These are phyloP conservation scores for Vitis riparia DNA, from an alignment of 164 flowering plant species.

Conservation along the genomic window DNA sequence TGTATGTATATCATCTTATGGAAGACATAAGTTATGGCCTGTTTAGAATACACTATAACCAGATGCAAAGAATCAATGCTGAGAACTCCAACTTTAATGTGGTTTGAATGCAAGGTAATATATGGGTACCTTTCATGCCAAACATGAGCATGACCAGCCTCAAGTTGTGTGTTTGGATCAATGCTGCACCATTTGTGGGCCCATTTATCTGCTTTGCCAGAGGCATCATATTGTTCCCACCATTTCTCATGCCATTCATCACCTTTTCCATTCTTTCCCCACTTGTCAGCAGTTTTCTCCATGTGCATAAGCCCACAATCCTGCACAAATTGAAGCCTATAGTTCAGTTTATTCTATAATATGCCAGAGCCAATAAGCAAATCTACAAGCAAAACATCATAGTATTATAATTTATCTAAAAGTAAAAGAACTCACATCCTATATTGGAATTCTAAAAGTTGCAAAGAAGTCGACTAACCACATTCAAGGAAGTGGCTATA, in stretches of 20 bases:
- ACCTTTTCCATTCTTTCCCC: slow-evolving; percentile 73
- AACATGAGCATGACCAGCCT: slow-evolving; percentile 95
- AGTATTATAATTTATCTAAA: not conserved
- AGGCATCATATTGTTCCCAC: slow-evolving; percentile 84
- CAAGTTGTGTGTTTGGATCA: slow-evolving; percentile 74
- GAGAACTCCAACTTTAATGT: not conserved
- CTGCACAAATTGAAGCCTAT: slow-evolving; percentile 30
- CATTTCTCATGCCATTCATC: slow-evolving; percentile 84
- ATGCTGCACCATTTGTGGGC: slow-evolving; percentile 96
- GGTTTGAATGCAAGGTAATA: not conserved
- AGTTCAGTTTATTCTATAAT: not conserved
- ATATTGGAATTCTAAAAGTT: not conserved
- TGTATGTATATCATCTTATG: no score
- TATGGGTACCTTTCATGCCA: slow-evolving; percentile 89
- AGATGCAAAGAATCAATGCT: not conserved
- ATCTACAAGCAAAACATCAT: not conserved
- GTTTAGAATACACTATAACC: not conserved
- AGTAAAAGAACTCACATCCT: not conserved
- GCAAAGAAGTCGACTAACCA: not conserved
- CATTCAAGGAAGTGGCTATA: no score
- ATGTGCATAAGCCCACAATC: slow-evolving; percentile 56
- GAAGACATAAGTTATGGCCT: no score
- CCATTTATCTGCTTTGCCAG: slow-evolving; percentile 89
- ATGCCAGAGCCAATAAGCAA: not conserved
- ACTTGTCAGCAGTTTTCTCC: slow-evolving; percentile 83